Conservation (phyloP, 2,329 filamentous ascomycete genomes). For the Aschersonia sp. region DNA sequence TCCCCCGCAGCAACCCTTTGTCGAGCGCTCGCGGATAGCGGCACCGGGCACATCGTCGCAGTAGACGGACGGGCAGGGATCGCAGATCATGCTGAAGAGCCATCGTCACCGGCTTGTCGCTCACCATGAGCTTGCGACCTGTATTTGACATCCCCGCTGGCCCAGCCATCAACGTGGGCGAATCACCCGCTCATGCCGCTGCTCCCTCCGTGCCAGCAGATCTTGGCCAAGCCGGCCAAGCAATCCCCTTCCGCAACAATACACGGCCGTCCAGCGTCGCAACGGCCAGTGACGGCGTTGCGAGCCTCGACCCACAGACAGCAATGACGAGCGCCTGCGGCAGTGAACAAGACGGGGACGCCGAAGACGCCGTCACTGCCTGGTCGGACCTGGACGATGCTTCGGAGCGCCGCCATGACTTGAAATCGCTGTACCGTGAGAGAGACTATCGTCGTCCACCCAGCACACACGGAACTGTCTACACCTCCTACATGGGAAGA, state of each 20-base stretch:
- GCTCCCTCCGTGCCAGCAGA: neutral
- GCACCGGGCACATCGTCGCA: neutral
- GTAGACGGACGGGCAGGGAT: neutral
- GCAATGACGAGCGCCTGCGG: conserved; percentile 22
- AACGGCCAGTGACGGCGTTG: neutral
- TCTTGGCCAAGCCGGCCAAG: neutral
- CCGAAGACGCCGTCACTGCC: conserved; percentile 6
- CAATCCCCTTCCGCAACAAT: neutral
- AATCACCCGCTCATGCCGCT: neutral
- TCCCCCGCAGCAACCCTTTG: too few relatives aligned
- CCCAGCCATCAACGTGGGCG: neutral
- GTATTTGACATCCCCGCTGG: neutral
- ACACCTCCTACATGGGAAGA: conserved; percentile 14
- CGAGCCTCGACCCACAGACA: conserved; percentile 9
- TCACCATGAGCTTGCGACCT: neutral
- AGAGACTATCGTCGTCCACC: conserved; percentile 24
- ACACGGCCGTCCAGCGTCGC: neutral
- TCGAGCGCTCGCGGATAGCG: neutral
- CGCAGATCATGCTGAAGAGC: neutral
- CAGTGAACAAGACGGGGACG: conserved; percentile 16
- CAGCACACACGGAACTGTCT: conserved; percentile 20
- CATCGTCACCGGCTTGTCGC: neutral
- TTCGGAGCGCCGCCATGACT: conserved; percentile 17
- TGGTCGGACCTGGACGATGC: conserved; percentile 12
- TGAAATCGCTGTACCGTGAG: conserved; percentile 27